These are phyloP conservation scores for Calonectria pseudoturangicola DNA, from an alignment of 2,329 filamentous ascomycete species.

Conservation along the genomic window DNA sequence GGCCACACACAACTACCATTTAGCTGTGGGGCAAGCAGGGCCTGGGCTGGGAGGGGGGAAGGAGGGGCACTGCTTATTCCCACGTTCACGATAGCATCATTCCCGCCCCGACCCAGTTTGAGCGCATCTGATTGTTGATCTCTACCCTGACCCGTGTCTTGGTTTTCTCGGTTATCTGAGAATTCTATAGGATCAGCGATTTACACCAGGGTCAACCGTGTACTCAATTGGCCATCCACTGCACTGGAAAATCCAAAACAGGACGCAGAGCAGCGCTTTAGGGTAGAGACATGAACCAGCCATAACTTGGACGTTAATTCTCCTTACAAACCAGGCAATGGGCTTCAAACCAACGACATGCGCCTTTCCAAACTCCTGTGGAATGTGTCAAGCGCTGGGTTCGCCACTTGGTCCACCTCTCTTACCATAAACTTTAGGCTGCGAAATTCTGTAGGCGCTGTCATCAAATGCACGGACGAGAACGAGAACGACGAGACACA, in stretches of 20 bases:
- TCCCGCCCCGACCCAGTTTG: background rate
- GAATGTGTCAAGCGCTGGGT: background rate
- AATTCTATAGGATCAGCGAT: background rate
- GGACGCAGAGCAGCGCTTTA: background rate
- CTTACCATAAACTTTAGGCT: background rate
- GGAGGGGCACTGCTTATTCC: constrained; percentile 13
- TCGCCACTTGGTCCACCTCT: background rate
- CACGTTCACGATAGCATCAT: constrained; percentile 20
- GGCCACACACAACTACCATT: no score
- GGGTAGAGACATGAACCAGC: constrained; percentile 12
- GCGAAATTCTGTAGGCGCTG: background rate
- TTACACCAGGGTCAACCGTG: background rate
- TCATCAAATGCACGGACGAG: constrained; percentile 5
- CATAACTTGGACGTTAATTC: background rate
- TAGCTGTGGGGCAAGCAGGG: background rate
- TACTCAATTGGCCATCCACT: background rate
- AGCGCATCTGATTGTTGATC: constrained; percentile 21
- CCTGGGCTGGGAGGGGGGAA: background rate
- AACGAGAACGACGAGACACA: background rate
- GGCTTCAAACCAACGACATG: background rate
- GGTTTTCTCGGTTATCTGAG: constrained; percentile 3
- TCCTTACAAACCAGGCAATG: background rate
- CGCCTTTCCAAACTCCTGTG: constrained; percentile 1
- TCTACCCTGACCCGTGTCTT: constrained; percentile 5
- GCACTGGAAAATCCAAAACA: constrained; percentile 16